Evolutionary conservation across 805 yeast species (phyloP).

Genomic region (Schwanniomyces pseudopolymorphus): DNA sequence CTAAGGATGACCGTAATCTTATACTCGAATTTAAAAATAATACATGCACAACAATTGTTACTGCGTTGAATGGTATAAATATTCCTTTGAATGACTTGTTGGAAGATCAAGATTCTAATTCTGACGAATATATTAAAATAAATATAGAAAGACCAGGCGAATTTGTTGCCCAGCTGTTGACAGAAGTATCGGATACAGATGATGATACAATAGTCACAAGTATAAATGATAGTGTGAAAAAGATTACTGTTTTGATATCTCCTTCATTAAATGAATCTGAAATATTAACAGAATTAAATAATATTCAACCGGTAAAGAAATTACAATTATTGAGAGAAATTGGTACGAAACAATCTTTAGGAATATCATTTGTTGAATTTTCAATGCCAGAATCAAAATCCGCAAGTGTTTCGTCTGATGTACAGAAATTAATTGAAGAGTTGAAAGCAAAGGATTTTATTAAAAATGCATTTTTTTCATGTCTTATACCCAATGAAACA

Average conservation of each 20-base stretch:
- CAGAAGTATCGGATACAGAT: constrained; percentile 12
- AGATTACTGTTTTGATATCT: constrained; percentile 46
- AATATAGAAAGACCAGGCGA: constrained; percentile 33
- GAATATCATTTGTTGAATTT: constrained; percentile 57
- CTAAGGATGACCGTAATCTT: constrained; percentile 36
- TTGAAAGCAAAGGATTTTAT: constrained; percentile 15
- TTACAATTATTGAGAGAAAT: constrained; percentile 48
- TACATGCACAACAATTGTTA: constrained; percentile 54
- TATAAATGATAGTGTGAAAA: constrained; percentile 45
- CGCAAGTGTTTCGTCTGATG: constrained; percentile 11
- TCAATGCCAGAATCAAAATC: constrained; percentile 16
- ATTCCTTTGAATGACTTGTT: constrained; percentile 27
- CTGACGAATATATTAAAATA: constrained; percentile 8
- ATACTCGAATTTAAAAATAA: constrained; percentile 53
- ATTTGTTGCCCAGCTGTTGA: constrained; percentile 29
- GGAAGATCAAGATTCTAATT: constrained; percentile 14
- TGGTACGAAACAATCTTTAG: constrained; percentile 51
- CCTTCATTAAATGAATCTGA: constrained; percentile 47
- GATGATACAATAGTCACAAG: constrained; percentile 21
- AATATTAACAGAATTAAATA: constrained; percentile 39
- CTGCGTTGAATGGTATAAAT: constrained; percentile 39
- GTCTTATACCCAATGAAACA: constrained; percentile 27
- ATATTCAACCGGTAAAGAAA: constrained; percentile 39
- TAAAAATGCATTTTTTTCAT: constrained; percentile 30
- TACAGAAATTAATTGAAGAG: constrained; percentile 12